A percentile compares a stretch with the other conserved stretches of the same genome.
Conservation (phyloP, 805 yeast species). For the Candida peoriensis region DNA sequence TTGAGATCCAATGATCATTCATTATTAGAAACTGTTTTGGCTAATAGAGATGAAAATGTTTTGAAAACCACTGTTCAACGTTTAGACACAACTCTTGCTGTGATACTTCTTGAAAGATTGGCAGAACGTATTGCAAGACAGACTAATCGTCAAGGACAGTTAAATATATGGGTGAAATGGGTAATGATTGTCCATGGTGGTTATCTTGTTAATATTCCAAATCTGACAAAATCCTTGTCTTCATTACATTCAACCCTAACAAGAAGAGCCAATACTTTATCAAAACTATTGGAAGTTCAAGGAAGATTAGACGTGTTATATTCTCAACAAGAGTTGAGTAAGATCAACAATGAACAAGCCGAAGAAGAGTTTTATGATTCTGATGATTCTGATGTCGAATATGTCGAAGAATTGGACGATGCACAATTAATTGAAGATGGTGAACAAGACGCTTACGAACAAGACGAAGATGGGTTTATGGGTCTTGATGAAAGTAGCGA, state of each 20-base stretch:
- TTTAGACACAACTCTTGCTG: slow-evolving; percentile 50
- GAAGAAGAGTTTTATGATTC: slow-evolving; percentile 33
- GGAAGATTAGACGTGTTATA: slow-evolving; percentile 72
- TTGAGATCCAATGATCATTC: slow-evolving; percentile 82
- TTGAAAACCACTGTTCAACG: slow-evolving; percentile 51
- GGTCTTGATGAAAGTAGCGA: slow-evolving; percentile 26
- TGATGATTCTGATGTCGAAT: slow-evolving; percentile 44
- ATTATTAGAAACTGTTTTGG: slow-evolving; percentile 76
- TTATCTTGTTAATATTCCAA: slow-evolving; percentile 38
- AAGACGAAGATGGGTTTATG: slow-evolving; percentile 26
- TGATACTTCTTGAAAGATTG: slow-evolving; percentile 49
- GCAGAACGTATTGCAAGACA: slow-evolving; percentile 57
- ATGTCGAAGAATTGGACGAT: slow-evolving; percentile 59
- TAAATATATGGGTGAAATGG: slow-evolving; percentile 83
- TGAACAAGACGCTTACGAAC: slow-evolving; percentile 32
- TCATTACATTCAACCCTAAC: slow-evolving; percentile 60
- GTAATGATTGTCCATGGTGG: slow-evolving; percentile 80
- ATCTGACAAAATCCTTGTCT: slow-evolving; percentile 52
- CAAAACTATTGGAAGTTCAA: slow-evolving; percentile 71
- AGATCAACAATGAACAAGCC: slow-evolving; percentile 33
- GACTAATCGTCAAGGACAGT: slow-evolving; percentile 46
- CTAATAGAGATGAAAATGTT: slow-evolving; percentile 44
- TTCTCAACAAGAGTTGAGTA: slow-evolving; percentile 58
- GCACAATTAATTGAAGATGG: slow-evolving; percentile 43
- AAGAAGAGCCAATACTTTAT: slow-evolving; percentile 62